Conservation (phyloP, 257 asterid genomes). For the Phtheirospermum japonicum region DNA sequence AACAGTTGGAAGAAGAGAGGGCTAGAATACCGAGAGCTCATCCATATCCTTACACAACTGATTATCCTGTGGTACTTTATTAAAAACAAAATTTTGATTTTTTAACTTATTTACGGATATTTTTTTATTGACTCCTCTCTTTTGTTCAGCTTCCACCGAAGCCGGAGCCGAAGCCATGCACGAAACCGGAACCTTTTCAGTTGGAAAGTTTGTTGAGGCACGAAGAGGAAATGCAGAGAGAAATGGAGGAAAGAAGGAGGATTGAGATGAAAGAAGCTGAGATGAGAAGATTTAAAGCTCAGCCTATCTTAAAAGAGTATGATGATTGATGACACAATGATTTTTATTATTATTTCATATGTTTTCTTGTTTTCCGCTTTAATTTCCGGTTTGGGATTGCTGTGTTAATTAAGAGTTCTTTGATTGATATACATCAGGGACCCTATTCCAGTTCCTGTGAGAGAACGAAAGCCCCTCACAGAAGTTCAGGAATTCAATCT, state of each 20-base stretch:
- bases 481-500: slow-evolving; percentile 84
- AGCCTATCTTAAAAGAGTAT: slow-evolving; percentile 78
- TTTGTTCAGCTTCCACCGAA: slow-evolving; percentile 76
- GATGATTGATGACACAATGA: slow-evolving; percentile 5
- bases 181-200: slow-evolving; percentile 84
- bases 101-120: background rate
- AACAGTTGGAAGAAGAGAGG: slow-evolving; percentile 77
- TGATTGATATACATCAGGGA: slow-evolving; percentile 48
- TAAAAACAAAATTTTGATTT: background rate
- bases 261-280: slow-evolving; percentile 77
- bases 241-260: slow-evolving; percentile 75
- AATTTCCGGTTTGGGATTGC: too few relatives aligned
- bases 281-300: slow-evolving; percentile 85
- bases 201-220: slow-evolving; percentile 82
- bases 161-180: slow-evolving; percentile 91
- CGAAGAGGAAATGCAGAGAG: slow-evolving; percentile 83
- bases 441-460: slow-evolving; percentile 86
- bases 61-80: slow-evolving; percentile 75
- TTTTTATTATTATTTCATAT: background rate
- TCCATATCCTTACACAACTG: slow-evolving; percentile 98
- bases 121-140: background rate
- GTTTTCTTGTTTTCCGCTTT: background rate
- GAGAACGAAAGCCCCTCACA: slow-evolving; percentile 69
- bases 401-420: background rate
- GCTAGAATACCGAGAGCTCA: slow-evolving; percentile 78